phyloP scores from a whole-genome alignment of 2,329 filamentous ascomycete species.

The Paracamarosporium sp. region DNA sequence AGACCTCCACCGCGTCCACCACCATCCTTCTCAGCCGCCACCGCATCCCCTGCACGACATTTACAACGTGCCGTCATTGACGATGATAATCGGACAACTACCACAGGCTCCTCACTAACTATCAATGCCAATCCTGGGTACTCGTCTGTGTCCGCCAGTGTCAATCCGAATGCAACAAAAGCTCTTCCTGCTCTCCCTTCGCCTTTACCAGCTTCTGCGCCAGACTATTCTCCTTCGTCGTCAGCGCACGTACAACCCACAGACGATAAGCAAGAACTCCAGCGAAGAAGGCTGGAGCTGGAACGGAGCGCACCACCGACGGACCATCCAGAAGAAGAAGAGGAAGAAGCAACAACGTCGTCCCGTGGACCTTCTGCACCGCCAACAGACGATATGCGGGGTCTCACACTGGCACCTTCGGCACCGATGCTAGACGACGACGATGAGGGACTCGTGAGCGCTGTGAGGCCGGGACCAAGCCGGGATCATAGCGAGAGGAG shows the following conservation, averaged over 20 bases:
- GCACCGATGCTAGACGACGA: slow-evolving; percentile 43
- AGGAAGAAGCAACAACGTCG: slow-evolving; percentile 22
- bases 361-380: slow-evolving; percentile 27
- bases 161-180: slow-evolving; percentile 20
- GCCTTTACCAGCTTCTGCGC: slow-evolving; percentile 19
- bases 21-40: slow-evolving; percentile 29
- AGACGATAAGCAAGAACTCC: slow-evolving; percentile 83
- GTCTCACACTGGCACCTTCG: slow-evolving; percentile 28
- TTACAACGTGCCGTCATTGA: slow-evolving; percentile 24
- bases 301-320: slow-evolving; percentile 50
- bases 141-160: slow-evolving; percentile 14
- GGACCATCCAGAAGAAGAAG: too few relatives aligned
- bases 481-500: slow-evolving; percentile 15
- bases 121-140: slow-evolving; percentile 22
- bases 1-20: slow-evolving; percentile 34
- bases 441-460: slow-evolving; percentile 39
- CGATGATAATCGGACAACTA: slow-evolving; percentile 21
- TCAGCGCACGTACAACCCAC: slow-evolving; percentile 46
- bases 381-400: slow-evolving; percentile 17
- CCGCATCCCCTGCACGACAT: slow-evolving; percentile 16
- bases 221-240: slow-evolving; percentile 33
- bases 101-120: slow-evolving; percentile 31
- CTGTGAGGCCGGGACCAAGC: slow-evolving; percentile 26
- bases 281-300: slow-evolving; percentile 54
- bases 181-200: slow-evolving; percentile 31